Evolutionary conservation across 768 basidiomycete species (phyloP).

Genomic region (Calocybe indica): DNA sequence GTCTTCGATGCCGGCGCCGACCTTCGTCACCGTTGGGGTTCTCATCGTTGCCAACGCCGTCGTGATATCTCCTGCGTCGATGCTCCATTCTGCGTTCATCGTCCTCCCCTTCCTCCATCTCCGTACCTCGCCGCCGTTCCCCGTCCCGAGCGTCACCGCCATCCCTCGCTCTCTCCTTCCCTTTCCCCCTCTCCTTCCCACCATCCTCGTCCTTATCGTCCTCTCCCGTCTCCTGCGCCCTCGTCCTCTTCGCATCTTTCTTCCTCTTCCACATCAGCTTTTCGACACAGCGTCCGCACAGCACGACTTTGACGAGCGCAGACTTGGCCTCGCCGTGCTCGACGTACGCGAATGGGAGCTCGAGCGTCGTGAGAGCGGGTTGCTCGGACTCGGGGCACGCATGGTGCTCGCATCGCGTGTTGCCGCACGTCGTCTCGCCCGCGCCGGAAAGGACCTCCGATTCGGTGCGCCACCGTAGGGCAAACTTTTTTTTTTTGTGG

Average conservation of each 20-base stretch:
- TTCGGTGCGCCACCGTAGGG: conserved; percentile 92
- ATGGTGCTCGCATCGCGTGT: conserved; percentile 77
- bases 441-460: conserved; percentile 80
- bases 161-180: conserved; percentile 18
- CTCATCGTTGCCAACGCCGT: background rate
- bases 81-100: background rate
- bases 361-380: conserved; percentile 61
- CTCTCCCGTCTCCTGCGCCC: conserved; percentile 9
- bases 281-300: conserved; percentile 72
- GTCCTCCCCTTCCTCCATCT: background rate
- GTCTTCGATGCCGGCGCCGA: conserved; percentile 10
- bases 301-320: conserved; percentile 86
- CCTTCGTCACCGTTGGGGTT: background rate
- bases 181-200: conserved; percentile 12
- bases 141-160: conserved; percentile 31
- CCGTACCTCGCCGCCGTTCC: conserved; percentile 7
- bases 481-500: conserved; percentile 45
- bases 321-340: conserved; percentile 73
- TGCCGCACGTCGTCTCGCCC: conserved; percentile 86
- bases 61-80: background rate
- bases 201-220: conserved; percentile 40
- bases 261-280: conserved; percentile 86
- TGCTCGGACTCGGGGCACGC: conserved; percentile 20
- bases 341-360: conserved; percentile 85
- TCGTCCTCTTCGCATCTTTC: conserved; percentile 46